A percentile compares a stretch with the other conserved stretches of the same genome.
These are phyloP conservation scores for Rosa multiflora DNA, from an alignment of 306 rosid genomes.

Conservation along the genomic window DNA sequence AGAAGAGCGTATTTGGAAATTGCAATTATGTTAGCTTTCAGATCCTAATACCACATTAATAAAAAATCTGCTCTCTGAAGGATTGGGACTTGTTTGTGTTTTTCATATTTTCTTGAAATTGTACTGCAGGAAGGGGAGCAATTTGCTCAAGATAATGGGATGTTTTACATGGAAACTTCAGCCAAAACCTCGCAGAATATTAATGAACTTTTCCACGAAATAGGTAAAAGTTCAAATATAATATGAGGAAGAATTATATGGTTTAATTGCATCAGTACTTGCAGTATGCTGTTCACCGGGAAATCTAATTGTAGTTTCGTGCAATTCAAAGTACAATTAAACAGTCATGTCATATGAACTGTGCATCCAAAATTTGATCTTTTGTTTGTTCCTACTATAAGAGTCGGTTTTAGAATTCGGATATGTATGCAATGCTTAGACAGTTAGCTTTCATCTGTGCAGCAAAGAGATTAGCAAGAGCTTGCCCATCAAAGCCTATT, in stretches of 20 bases:
- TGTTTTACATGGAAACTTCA: slow-evolving; percentile 85
- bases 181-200: slow-evolving; percentile 75
- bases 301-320: not conserved
- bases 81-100: not conserved
- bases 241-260: not conserved
- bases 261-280: not conserved
- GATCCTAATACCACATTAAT: not conserved
- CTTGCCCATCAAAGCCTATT: slow-evolving; percentile 42
- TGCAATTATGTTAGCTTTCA: not conserved
- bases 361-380: not conserved
- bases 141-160: slow-evolving; percentile 75
- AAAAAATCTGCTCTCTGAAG: too few relatives aligned
- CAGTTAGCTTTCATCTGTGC: slow-evolving; percentile 26
- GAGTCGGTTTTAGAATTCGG: not conserved
- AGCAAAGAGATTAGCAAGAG: slow-evolving; percentile 68
- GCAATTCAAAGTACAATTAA: not conserved
- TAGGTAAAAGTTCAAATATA: slow-evolving; percentile 43
- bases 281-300: not conserved
- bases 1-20: not conserved
- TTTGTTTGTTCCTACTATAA: not conserved
- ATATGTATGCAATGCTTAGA: not conserved
- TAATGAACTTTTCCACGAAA: slow-evolving; percentile 79
- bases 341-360: not conserved
- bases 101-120: not conserved
- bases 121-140: slow-evolving; percentile 65